phyloP scores from a whole-genome alignment of 805 yeast species.

The Saturnispora kantuleensis region DNA sequence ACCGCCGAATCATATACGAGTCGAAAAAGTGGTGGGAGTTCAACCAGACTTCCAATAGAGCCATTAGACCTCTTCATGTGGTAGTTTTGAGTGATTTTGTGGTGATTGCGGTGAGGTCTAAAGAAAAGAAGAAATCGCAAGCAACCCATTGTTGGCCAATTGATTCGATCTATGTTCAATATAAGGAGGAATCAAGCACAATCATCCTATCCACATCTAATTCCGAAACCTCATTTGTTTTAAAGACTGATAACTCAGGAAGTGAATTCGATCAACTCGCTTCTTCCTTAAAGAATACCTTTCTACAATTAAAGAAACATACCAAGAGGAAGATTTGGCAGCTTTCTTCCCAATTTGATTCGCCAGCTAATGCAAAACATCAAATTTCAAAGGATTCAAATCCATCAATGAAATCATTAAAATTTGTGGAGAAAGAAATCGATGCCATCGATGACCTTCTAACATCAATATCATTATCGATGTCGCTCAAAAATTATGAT shows the following conservation, averaged over 20 bases:
- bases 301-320: neutral
- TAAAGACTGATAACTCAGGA: slow-evolving; percentile 1
- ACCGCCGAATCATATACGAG: slow-evolving; percentile 71
- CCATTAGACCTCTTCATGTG: slow-evolving; percentile 64
- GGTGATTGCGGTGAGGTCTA: slow-evolving; percentile 49
- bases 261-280: neutral
- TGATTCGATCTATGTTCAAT: slow-evolving; percentile 22
- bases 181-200: neutral
- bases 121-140: slow-evolving; percentile 28
- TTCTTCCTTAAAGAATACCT: neutral
- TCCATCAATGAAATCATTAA: slow-evolving; percentile 13
- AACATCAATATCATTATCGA: slow-evolving; percentile 40
- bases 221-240: neutral
- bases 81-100: slow-evolving; percentile 71
- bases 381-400: slow-evolving; percentile 25
- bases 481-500: slow-evolving; percentile 37
- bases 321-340: slow-evolving; percentile 5
- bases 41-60: slow-evolving; percentile 77
- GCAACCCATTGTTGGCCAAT: slow-evolving; percentile 74
- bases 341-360: slow-evolving; percentile 2
- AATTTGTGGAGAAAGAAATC: slow-evolving; percentile 13
- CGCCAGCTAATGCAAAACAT: slow-evolving; percentile 29
- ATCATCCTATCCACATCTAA: neutral
- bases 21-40: slow-evolving; percentile 81
- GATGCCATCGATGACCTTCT: slow-evolving; percentile 34